Percentiles rank a stretch among this genome's conserved stretches.
These are phyloP conservation scores for Vicia faba DNA, from an alignment of 306 rosid species.

Conservation along the genomic window DNA sequence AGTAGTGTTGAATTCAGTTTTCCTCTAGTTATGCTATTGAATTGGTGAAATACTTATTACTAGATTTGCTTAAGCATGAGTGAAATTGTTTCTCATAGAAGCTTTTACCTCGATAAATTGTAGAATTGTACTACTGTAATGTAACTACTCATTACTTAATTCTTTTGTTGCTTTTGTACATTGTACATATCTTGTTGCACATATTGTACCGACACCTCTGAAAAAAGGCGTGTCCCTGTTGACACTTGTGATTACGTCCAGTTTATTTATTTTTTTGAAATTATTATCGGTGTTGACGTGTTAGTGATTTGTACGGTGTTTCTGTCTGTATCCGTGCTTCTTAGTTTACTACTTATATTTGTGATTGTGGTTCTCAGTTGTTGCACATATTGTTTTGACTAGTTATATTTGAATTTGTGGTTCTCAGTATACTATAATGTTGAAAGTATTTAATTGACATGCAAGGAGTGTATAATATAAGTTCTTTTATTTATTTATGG, in stretches of 20 bases:
- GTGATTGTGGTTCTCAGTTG: too few species aligned
- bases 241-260: too few species aligned
- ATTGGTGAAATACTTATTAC: conserved; percentile 18
- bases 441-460: not conserved
- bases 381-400: not conserved
- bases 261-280: too few species aligned
- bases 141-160: not conserved
- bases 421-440: not conserved
- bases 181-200: too few species aligned
- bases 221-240: too few species aligned
- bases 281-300: too few species aligned
- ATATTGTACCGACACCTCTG: too few species aligned
- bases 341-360: too few species aligned
- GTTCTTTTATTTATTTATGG: too few species aligned
- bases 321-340: too few species aligned
- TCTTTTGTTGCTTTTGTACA: not conserved
- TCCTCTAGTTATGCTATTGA: not conserved
- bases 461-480: not conserved
- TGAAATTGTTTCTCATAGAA: not conserved
- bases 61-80: not conserved
- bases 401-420: not conserved
- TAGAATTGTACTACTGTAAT: not conserved
- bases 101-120: not conserved
- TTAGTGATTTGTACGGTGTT: too few species aligned
- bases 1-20: not conserved